Evolutionary conservation across 257 asterid genomes (phyloP).

Genomic region (Prunella vulgaris): DNA sequence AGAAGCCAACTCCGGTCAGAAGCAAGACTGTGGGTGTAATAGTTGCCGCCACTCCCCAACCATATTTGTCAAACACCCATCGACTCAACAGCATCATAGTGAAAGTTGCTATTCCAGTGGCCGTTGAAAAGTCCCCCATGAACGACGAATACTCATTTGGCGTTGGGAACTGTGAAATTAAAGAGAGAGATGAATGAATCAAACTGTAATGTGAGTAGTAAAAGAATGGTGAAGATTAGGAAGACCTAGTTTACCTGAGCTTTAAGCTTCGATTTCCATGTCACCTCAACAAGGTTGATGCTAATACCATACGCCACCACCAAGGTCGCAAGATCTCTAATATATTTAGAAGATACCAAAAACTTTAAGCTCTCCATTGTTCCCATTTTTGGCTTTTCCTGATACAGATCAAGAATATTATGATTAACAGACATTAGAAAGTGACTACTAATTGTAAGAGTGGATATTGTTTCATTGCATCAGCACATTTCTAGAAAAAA

Average conservation of each 20-base stretch:
- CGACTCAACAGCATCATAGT: constrained; percentile 95
- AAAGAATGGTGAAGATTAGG: background rate
- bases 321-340: constrained; percentile 90
- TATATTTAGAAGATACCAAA: constrained; percentile 75
- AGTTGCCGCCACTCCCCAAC: constrained; percentile 97
- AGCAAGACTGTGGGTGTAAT: constrained; percentile 93
- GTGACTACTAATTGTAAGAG: background rate
- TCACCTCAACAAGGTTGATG: constrained; percentile 96
- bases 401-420: constrained; percentile 15
- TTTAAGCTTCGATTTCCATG: constrained; percentile 99
- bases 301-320: constrained; percentile 98
- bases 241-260: constrained; percentile 57
- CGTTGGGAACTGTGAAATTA: constrained; percentile 71
- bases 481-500: background rate
- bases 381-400: constrained; percentile 94
- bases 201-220: background rate
- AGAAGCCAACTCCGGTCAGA: constrained; percentile 91
- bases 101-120: constrained; percentile 94
- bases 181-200: background rate
- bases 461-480: background rate
- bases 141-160: constrained; percentile 94
- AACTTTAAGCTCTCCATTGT: constrained; percentile 96
- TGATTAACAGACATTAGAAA: background rate
- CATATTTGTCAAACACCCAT: constrained; percentile 85
- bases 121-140: constrained; percentile 98